phyloP scores from a whole-genome alignment of 73 alveolate genomes.

The Paraurostyla sp. region DNA sequence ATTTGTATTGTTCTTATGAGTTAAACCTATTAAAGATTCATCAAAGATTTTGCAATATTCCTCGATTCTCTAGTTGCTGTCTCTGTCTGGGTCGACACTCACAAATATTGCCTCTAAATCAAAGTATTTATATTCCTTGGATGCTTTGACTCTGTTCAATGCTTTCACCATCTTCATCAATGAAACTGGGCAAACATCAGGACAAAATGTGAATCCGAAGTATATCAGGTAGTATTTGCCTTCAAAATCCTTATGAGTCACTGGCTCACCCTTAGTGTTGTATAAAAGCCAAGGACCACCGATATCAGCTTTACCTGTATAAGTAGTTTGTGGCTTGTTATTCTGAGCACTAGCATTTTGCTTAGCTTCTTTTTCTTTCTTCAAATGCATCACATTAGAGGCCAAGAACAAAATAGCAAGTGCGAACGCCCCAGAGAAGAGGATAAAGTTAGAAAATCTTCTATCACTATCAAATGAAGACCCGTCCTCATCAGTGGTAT shows the following conservation, averaged over 20 bases:
- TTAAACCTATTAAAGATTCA: conserved; percentile 81
- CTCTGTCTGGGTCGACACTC: conserved; percentile 90
- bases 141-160: conserved; percentile 58
- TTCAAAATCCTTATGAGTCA: conserved; percentile 80
- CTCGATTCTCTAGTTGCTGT: conserved; percentile 78
- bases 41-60: conserved; percentile 80
- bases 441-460: conserved; percentile 68
- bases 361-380: conserved; percentile 66
- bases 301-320: conserved; percentile 81
- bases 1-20: conserved; percentile 79
- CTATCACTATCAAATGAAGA: conserved; percentile 61
- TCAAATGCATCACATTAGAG: conserved; percentile 63
- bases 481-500: conserved; percentile 64
- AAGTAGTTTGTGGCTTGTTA: conserved; percentile 58
- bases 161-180: conserved; percentile 81
- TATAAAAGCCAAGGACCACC: conserved; percentile 91
- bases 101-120: conserved; percentile 84
- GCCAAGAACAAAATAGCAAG: conserved; percentile 50
- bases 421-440: conserved; percentile 74
- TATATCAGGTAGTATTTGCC: conserved; percentile 87
- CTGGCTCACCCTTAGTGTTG: conserved; percentile 83
- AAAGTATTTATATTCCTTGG: conserved; percentile 76
- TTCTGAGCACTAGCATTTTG: neutral
- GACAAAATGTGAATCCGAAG: conserved; percentile 93
- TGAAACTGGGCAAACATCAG: conserved; percentile 94